A percentile compares a stretch with the other conserved stretches of the same genome.
phyloP scores from a whole-genome alignment of 345 rosid genomes.

The Sonneratia alba region DNA sequence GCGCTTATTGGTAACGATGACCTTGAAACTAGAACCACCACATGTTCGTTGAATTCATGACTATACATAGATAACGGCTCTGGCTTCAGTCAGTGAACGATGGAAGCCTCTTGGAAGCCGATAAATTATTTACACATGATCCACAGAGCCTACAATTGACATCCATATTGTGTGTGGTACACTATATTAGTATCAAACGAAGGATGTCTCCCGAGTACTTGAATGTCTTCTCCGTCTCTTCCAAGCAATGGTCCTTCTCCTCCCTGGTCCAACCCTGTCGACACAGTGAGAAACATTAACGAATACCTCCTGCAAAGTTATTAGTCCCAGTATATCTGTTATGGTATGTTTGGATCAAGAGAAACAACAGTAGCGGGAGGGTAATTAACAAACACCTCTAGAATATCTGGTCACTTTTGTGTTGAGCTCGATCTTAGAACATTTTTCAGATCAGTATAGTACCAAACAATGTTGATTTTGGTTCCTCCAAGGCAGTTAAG shows the following conservation, averaged over 20 bases:
- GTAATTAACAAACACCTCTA: no score
- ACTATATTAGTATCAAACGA: constrained; percentile 26
- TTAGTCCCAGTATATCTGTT: no score
- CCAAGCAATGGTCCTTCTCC: constrained; percentile 39
- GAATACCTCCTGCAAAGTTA: background rate
- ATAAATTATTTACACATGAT: background rate
- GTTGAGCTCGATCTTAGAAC: background rate
- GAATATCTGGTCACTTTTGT: background rate
- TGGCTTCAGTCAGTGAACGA: background rate
- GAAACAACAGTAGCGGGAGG: no score
- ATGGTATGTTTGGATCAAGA: no score
- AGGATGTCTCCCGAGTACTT: constrained; percentile 35
- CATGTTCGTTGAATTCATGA: background rate
- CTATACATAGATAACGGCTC: background rate
- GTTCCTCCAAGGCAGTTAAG: background rate
- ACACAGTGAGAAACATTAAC: background rate
- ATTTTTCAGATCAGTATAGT: background rate
- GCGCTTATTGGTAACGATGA: constrained; percentile 21
- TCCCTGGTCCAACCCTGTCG: constrained; percentile 68
- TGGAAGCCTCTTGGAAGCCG: background rate
- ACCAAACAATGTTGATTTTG: background rate
- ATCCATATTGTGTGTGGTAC: background rate
- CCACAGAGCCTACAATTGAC: background rate
- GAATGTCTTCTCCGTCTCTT: constrained; percentile 35
- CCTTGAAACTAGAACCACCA: background rate